A percentile compares a stretch with the other conserved stretches of the same genome.
These are phyloP conservation scores for Uronychia setigera DNA, from an alignment of 73 alveolate species.

Conservation along the genomic window DNA sequence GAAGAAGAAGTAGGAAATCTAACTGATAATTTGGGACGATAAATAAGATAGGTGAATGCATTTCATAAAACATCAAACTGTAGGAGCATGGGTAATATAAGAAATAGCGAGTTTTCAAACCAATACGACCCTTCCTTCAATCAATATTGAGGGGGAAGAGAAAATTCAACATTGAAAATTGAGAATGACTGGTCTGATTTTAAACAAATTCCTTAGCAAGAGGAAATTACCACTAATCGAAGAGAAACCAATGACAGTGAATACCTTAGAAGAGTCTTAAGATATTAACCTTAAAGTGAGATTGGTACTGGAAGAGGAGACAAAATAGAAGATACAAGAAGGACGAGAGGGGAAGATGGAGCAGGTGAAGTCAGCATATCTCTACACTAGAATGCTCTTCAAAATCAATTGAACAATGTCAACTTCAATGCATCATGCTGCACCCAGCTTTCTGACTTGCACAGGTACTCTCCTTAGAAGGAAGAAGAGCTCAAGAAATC, in stretches of 20 bases:
- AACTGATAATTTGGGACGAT: too few relatives aligned
- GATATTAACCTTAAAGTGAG: background rate
- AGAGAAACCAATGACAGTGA: background rate
- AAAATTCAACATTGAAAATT: background rate
- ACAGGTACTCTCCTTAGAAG: background rate
- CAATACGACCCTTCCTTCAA: background rate
- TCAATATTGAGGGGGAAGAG: background rate
- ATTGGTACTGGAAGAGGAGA: background rate
- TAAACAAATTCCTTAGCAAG: too few relatives aligned
- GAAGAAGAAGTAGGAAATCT: background rate
- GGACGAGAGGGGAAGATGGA: background rate
- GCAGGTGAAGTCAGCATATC: background rate
- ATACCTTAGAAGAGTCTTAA: background rate
- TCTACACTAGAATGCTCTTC: background rate
- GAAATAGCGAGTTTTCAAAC: background rate
- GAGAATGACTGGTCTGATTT: too few relatives aligned
- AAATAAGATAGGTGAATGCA: too few relatives aligned
- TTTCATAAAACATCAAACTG: too few relatives aligned
- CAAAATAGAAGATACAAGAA: too few relatives aligned
- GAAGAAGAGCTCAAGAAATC: too few relatives aligned
- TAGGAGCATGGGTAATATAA: background rate
- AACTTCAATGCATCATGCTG: background rate
- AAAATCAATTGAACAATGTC: background rate
- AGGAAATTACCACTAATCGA: background rate
- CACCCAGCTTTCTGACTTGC: background rate